phyloP scores from a whole-genome alignment of 192 early-diverging fungal species.

The Mortierella hygrophila region DNA sequence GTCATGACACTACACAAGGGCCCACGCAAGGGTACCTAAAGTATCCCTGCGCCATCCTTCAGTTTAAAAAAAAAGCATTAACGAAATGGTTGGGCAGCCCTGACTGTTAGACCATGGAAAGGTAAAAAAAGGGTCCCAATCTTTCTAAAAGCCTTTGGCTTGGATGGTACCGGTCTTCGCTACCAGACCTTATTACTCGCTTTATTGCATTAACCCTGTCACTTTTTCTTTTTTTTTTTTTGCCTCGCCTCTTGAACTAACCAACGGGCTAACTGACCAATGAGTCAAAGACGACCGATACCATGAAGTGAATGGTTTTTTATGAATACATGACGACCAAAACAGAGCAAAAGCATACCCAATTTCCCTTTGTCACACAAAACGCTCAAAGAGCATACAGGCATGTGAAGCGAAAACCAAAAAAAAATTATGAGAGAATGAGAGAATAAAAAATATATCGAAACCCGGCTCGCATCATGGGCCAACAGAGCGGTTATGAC shows the following conservation, averaged over 20 bases:
- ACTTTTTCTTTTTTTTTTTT: too few relatives aligned
- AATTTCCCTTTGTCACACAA: background rate
- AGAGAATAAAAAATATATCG: background rate
- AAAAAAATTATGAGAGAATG: background rate
- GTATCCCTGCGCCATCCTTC: too few relatives aligned
- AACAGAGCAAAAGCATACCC: background rate
- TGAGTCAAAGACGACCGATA: too few relatives aligned
- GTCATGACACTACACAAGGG: background rate
- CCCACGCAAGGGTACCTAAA: too few relatives aligned
- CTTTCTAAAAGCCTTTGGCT: background rate
- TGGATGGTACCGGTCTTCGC: too few relatives aligned
- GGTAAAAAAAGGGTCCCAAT: background rate
- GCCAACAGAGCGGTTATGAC: constrained; percentile 4
- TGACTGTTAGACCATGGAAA: background rate
- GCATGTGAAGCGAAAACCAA: background rate
- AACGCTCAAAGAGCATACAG: background rate
- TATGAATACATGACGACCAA: background rate
- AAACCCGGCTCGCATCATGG: constrained; percentile 14
- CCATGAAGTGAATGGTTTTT: too few relatives aligned
- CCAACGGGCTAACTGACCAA: background rate
- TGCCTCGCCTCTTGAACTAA: background rate
- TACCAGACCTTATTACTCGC: background rate
- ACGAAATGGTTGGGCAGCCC: background rate
- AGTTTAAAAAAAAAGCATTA: background rate
- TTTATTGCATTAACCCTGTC: background rate